These are phyloP conservation scores for Sanghuangporus baumii DNA, from an alignment of 1,284 basidiomycete species.

Conservation along the genomic window DNA sequence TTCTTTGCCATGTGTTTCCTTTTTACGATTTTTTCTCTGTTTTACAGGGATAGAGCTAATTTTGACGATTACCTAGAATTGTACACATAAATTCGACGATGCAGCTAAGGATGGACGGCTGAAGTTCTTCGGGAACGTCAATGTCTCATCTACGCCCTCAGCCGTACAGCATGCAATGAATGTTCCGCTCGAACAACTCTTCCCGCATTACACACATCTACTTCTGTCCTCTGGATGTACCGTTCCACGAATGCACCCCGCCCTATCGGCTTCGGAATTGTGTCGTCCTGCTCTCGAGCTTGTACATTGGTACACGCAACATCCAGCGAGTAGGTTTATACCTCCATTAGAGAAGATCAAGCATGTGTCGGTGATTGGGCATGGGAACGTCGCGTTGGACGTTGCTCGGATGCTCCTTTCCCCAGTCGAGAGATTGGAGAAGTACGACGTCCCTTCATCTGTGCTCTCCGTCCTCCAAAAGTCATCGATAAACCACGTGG, in stretches of 20 bases:
- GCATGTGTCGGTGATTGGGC: slow-evolving; percentile 86
- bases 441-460: slow-evolving; percentile 76
- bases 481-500: slow-evolving; percentile 71
- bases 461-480: slow-evolving; percentile 68
- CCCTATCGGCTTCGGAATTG: slow-evolving; percentile 43
- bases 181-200: slow-evolving; percentile 53
- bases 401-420: slow-evolving; percentile 87
- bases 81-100: slow-evolving; percentile 90
- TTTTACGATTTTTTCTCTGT: neutral
- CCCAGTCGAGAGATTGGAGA: slow-evolving; percentile 51
- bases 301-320: slow-evolving; percentile 97
- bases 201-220: slow-evolving; percentile 74
- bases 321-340: slow-evolving; percentile 60
- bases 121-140: slow-evolving; percentile 90
- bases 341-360: slow-evolving; percentile 56
- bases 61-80: slow-evolving; percentile 60
- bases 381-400: slow-evolving; percentile 96
- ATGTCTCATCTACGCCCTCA: slow-evolving; percentile 45
- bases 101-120: slow-evolving; percentile 72
- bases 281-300: slow-evolving; percentile 80
- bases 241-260: slow-evolving; percentile 50
- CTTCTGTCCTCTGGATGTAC: slow-evolving; percentile 80
- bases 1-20: neutral
- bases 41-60: neutral
- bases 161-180: slow-evolving; percentile 44